These are phyloP conservation scores for Syzygium aqueum DNA, from an alignment of 345 rosid genomes.

Conservation along the genomic window DNA sequence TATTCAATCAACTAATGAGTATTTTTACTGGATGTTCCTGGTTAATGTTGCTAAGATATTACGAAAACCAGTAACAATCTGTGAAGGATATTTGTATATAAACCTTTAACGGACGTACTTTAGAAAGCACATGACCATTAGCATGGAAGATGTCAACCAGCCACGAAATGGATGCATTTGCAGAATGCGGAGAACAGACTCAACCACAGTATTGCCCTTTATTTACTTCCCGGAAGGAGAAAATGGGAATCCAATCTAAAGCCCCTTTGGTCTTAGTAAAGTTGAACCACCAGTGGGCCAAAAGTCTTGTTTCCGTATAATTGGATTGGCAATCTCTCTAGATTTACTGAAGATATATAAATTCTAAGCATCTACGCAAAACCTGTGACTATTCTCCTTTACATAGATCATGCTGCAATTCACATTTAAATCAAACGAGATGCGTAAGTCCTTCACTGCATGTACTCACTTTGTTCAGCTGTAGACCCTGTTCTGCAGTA, in stretches of 20 bases:
- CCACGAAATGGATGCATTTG: background rate
- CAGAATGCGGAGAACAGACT: background rate
- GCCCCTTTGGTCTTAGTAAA: background rate
- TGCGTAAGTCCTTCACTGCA: background rate
- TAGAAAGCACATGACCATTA: background rate
- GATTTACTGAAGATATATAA: background rate
- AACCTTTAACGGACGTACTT: background rate
- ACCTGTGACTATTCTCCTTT: background rate
- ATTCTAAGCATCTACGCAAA: background rate
- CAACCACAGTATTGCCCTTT: background rate
- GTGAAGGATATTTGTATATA: background rate
- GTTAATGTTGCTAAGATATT: background rate
- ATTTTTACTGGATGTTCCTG: background rate
- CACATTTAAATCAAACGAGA: background rate
- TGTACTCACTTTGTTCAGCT: conserved; percentile 39
- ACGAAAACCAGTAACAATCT: background rate
- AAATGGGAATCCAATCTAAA: background rate
- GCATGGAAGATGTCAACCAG: background rate
- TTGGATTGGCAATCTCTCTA: background rate
- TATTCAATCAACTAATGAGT: background rate
- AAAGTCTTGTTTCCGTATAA: background rate
- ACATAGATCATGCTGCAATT: background rate
- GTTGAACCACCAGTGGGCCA: background rate
- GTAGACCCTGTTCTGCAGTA: conserved; percentile 93
- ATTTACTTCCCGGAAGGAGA: background rate